Conservation (phyloP, 257 asterid genomes). For the Eustoma russellianum region DNA sequence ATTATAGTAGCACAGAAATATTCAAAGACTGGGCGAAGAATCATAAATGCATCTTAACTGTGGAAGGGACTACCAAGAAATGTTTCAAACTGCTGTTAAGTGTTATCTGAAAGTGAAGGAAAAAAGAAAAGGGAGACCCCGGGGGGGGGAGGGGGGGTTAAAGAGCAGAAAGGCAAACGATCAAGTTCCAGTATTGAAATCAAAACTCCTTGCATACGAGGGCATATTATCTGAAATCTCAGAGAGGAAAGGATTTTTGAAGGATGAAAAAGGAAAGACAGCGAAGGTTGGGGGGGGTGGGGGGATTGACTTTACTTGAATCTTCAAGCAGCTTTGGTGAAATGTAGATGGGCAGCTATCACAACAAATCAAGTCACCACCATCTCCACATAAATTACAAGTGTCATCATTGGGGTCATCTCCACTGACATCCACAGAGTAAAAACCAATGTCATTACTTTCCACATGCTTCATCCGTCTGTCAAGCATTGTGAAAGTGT, state of each 20-base stretch:
- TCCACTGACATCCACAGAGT: conserved; percentile 62
- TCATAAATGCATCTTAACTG: too few relatives aligned
- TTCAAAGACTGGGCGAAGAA: too few relatives aligned
- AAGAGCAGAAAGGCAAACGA: too few relatives aligned
- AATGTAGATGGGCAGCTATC: conserved; percentile 96
- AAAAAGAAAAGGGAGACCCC: too few relatives aligned
- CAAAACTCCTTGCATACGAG: background rate
- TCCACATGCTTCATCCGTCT: conserved; percentile 65
- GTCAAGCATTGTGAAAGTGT: conserved; percentile 62
- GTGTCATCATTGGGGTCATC: conserved; percentile 90
- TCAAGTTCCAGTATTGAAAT: background rate
- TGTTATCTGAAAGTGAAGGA: too few relatives aligned
- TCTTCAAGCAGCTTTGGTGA: conserved; percentile 75
- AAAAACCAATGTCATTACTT: conserved; percentile 37
- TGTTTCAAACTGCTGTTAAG: too few relatives aligned
- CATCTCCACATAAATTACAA: conserved; percentile 90
- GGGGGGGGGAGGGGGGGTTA: too few relatives aligned
- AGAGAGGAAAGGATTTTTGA: too few relatives aligned
- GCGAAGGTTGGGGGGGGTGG: conserved; percentile 5
- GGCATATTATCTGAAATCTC: background rate
- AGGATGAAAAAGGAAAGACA: background rate
- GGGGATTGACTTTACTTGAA: conserved; percentile 41
- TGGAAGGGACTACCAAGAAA: too few relatives aligned
- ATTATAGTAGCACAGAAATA: too few relatives aligned
- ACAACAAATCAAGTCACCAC: conserved; percentile 91